Base-by-base conservation (phyloP, 495 filamentous ascomycete genomes). In the Opeltia flavorubescens region DNA sequence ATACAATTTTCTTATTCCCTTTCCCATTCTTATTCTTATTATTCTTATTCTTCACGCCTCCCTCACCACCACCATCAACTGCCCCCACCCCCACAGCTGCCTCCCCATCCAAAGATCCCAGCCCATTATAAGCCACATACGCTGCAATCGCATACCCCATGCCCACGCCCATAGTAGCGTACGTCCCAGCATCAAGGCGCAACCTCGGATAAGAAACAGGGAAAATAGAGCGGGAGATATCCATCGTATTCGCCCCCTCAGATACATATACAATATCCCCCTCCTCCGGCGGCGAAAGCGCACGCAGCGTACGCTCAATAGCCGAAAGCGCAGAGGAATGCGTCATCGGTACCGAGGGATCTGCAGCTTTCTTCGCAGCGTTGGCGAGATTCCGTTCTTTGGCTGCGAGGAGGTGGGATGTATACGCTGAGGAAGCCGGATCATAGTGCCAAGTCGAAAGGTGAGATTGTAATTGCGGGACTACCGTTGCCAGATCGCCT, bases 161-260 rank as follows among this genome's bases (percentile, higher is more conserved):
- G 0, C 78, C 78, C 0, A 80, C 70, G n/a, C 78, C 78, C 78
- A 82, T 82, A 1, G 78, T 81, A 0, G 78, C 78, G 50, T 80
- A 71, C 0, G 77, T 78, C 11, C 78, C 78, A 6, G 78, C 77
- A 50, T 81, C 77, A 23, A 81, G 69, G 1, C 77, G 70, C 2
- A 74, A 68, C 26, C 78, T 70, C 5, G 78, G 78, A 43, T 76
- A 62, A 15, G 72, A 60, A 9, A 81, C 63, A 0, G 69, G 65
- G 60, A 82, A 80, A 50, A 74, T 67, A 21, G 67, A 68, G n/a
- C 77, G 71, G 3, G 72, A 75, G 34, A 81, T 80, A 52, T 80
- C 76, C 78, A 81, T 80, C 13, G 77, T 78, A 59, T 81, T 81
- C 21, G 77, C 76, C 36, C 78, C 78, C 62, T 82, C 78, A 1